Percentiles rank a stretch among this genome's conserved stretches.
phyloP scores from a whole-genome alignment of 73 alveolate species.

The Durusdinium trenchii region DNA sequence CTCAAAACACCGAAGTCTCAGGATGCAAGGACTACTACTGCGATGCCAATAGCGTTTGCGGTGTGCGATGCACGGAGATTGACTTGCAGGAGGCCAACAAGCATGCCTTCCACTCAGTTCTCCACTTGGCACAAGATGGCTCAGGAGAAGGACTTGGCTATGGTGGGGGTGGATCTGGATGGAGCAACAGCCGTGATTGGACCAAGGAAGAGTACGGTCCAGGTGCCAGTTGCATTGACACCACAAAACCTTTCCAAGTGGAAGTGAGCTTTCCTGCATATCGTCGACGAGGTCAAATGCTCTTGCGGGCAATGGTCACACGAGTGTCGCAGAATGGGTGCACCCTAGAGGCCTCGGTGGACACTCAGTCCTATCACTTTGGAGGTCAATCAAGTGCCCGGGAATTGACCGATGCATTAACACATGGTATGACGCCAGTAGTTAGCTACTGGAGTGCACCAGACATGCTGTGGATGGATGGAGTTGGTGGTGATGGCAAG shows the following conservation, averaged over 20 bases:
- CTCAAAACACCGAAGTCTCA: slow-evolving; percentile 47
- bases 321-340: slow-evolving; percentile 49
- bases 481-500: slow-evolving; percentile 57
- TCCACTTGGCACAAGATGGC: slow-evolving; percentile 60
- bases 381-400: background rate
- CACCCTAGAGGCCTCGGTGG: slow-evolving; percentile 2
- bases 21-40: slow-evolving; percentile 75
- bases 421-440: slow-evolving; percentile 64
- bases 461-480: slow-evolving; percentile 91
- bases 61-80: slow-evolving; percentile 67
- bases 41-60: slow-evolving; percentile 87
- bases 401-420: slow-evolving; percentile 57
- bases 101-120: slow-evolving; percentile 69
- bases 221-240: slow-evolving; percentile 52
- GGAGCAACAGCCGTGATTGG: slow-evolving; percentile 80
- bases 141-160: slow-evolving; percentile 67
- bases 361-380: slow-evolving; percentile 28
- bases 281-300: background rate
- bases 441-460: slow-evolving; percentile 73
- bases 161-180: slow-evolving; percentile 74
- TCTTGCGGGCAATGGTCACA: slow-evolving; percentile 15
- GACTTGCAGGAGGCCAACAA: slow-evolving; percentile 82
- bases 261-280: slow-evolving; percentile 54
- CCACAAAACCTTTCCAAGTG: slow-evolving; percentile 54
- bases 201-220: slow-evolving; percentile 77